A percentile compares a stretch with the other conserved stretches of the same genome.
phyloP scores from a whole-genome alignment of 441 rosid genomes.

The Syzygium malaccense region DNA sequence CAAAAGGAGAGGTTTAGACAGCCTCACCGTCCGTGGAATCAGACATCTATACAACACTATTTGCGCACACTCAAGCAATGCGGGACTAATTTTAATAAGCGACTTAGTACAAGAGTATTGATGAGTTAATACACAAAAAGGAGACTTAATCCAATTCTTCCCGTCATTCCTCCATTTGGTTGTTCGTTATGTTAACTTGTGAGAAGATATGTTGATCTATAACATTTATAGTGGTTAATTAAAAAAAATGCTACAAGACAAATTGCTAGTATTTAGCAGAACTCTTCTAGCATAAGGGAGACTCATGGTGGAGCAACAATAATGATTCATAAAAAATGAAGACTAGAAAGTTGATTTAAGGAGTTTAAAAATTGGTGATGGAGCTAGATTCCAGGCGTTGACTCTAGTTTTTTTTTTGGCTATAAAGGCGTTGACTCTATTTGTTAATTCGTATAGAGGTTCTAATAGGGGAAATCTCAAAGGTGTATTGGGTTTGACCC shows the following conservation, averaged over 20 bases:
- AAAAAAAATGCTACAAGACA: neutral
- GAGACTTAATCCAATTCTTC: neutral
- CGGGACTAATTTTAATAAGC: neutral
- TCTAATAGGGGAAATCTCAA: neutral
- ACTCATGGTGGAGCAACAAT: neutral
- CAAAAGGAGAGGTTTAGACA: neutral
- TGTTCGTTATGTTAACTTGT: neutral
- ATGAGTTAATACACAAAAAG: neutral
- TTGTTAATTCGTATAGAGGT: neutral
- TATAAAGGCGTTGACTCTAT: neutral
- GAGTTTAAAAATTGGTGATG: neutral
- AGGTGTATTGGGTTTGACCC: neutral
- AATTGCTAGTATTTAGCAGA: neutral
- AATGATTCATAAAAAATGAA: neutral
- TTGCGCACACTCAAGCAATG: neutral
- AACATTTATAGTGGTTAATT: neutral
- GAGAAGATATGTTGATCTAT: neutral
- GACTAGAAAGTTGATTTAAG: neutral
- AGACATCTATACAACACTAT: neutral
- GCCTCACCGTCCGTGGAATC: accelerated
- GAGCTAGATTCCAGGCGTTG: neutral
- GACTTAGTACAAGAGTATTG: neutral
- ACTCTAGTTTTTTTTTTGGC: too few relatives aligned
- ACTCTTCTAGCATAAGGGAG: neutral
- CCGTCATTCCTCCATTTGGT: neutral